Conservation (phyloP, 1,139 yeast genomes). For the Sugiyamaella pinicola region DNA sequence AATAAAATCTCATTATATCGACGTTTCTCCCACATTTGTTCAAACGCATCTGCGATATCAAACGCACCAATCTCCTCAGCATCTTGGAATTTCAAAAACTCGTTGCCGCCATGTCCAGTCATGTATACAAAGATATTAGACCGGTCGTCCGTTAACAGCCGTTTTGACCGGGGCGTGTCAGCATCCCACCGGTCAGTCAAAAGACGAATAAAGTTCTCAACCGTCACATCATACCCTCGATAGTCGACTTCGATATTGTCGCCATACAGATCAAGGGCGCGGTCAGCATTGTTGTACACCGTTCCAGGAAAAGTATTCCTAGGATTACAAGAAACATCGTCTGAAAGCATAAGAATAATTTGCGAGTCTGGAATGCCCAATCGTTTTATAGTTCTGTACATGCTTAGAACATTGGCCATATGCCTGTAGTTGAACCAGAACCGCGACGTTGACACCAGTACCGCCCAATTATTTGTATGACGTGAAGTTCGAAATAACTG, state of each 20-base stretch:
- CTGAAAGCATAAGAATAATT: conserved; percentile 92
- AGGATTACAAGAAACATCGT: conserved; percentile 96
- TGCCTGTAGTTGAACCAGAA: conserved; percentile 99
- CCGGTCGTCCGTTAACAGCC: conserved; percentile 88
- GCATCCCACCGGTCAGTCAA: conserved; percentile 95
- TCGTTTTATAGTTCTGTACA: conserved; percentile 93
- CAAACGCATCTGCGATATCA: conserved; percentile 96
- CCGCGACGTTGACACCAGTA: conserved; percentile 89
- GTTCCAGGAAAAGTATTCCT: conserved; percentile 95
- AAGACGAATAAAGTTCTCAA: conserved; percentile 86
- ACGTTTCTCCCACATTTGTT: conserved; percentile 94
- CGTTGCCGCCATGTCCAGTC: conserved; percentile 99
- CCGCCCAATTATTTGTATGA: conserved; percentile 55
- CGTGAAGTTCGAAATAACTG: conserved; percentile 22
- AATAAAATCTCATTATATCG: conserved; percentile 93
- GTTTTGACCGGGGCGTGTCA: conserved; percentile 88
- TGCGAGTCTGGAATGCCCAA: conserved; percentile 98
- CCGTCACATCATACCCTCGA: conserved; percentile 97
- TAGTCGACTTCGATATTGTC: conserved; percentile 95
- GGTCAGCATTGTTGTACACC: conserved; percentile 90
- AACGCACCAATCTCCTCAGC: conserved; percentile 96
- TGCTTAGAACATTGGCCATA: conserved; percentile 92
- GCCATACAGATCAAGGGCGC: conserved; percentile 92
- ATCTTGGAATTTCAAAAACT: conserved; percentile 94
- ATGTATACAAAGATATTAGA: conserved; percentile 90